phyloP scores from a whole-genome alignment of 352 stramenopile genomes.

The Phytopythium sindhum region DNA sequence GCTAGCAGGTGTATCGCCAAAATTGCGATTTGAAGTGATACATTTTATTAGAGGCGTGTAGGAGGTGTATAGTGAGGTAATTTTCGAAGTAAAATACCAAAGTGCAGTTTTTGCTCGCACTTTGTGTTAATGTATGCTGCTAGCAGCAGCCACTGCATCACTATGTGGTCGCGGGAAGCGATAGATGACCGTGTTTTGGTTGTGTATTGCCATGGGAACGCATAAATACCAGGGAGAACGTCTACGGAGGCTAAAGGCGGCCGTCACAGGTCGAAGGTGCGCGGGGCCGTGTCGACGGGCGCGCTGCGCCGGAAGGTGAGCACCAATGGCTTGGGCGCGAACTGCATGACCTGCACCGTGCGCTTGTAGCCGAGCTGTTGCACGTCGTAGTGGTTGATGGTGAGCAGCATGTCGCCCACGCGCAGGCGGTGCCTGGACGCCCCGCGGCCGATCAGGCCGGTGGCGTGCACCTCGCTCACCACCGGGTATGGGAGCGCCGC shows the following conservation, averaged over 20 bases:
- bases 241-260: background rate
- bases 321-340: constrained; percentile 60
- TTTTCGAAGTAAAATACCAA: too few relatives aligned
- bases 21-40: too few relatives aligned
- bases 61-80: too few relatives aligned
- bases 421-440: constrained; percentile 24
- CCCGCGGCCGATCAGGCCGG: constrained; percentile 24
- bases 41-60: too few relatives aligned
- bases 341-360: constrained; percentile 57
- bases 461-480: constrained; percentile 33
- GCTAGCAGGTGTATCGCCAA: too few relatives aligned
- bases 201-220: background rate
- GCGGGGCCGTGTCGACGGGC: constrained; percentile 20
- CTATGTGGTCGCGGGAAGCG: too few relatives aligned
- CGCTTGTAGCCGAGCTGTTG: constrained; percentile 52
- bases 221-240: background rate
- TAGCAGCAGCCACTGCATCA: too few relatives aligned
- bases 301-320: constrained; percentile 55
- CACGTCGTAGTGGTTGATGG: constrained; percentile 72
- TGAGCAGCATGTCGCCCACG: constrained; percentile 54
- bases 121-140: too few relatives aligned
- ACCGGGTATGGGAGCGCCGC: constrained; percentile 50
- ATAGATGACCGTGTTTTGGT: too few relatives aligned
- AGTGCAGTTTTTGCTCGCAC: too few relatives aligned
- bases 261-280: constrained; percentile 47